A percentile compares a stretch with the other conserved stretches of the same genome.
Evolutionary conservation across 352 stramenopile species (phyloP).

Genomic region (Globisporangium acanthophoron): DNA sequence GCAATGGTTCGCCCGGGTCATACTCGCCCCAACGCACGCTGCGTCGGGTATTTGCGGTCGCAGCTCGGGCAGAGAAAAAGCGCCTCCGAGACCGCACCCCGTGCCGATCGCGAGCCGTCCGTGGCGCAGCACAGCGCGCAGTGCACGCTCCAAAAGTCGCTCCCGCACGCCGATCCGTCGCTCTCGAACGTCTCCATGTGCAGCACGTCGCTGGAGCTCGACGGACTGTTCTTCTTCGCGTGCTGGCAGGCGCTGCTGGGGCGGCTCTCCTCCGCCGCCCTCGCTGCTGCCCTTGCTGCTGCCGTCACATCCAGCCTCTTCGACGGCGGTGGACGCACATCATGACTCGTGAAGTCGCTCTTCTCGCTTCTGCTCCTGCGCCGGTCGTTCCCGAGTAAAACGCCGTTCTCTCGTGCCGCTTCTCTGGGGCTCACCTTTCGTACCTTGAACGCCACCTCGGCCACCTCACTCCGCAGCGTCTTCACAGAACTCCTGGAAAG

Average conservation of each 20-base stretch:
- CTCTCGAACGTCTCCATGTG: slow-evolving; percentile 32
- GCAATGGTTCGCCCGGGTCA: slow-evolving; percentile 11
- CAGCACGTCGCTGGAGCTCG: slow-evolving; percentile 58
- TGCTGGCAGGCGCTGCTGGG: slow-evolving; percentile 13
- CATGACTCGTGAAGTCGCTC: background rate
- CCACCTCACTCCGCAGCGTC: slow-evolving; percentile 9
- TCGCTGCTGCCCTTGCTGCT: slow-evolving; percentile 8
- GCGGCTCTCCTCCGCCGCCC: slow-evolving; percentile 13
- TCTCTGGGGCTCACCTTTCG: background rate
- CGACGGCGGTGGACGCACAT: background rate
- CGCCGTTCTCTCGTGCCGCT: background rate
- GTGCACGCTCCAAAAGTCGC: slow-evolving; percentile 39
- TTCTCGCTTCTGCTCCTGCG: background rate
- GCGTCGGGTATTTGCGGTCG: slow-evolving; percentile 82
- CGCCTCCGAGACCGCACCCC: slow-evolving; percentile 22
- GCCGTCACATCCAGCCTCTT: slow-evolving; percentile 15
- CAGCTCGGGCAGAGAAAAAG: slow-evolving; percentile 74
- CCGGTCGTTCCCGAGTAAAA: background rate
- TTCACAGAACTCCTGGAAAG: slow-evolving; percentile 45
- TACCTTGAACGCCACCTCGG: background rate
- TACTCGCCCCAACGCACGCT: slow-evolving; percentile 62
- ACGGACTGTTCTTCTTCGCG: slow-evolving; percentile 60
- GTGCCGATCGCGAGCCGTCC: slow-evolving; percentile 20
- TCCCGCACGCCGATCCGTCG: slow-evolving; percentile 8
- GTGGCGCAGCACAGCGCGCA: slow-evolving; percentile 67